Evolutionary conservation across 2,329 filamentous ascomycete species (phyloP), one percentile per base, ranked within the genome.

Genomic region (Fusarium succisae): DNA sequence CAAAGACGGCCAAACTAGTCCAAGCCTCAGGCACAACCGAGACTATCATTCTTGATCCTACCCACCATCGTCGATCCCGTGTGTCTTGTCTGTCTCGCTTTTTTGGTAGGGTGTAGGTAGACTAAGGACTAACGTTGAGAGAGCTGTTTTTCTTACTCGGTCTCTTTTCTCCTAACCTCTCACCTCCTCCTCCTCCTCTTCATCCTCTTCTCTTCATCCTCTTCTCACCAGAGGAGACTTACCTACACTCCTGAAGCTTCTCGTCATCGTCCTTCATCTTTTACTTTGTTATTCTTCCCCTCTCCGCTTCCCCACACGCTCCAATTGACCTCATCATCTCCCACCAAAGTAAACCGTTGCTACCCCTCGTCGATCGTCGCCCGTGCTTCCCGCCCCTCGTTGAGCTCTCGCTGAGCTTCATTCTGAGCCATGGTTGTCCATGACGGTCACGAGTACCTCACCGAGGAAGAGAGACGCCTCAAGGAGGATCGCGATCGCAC

Each of bases 401-500:
- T 48, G 63, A 74, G 67, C 66, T 67, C 53, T 41, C n/a, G 17
- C 45, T 28, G 43, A 69, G 63, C 62, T 56, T 59, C 44, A 38
- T 48, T 51, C 45, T 63, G 26, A 65, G 61, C 65, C 41, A 98
- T 98, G 96, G 95, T 98, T 81, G 89, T 97, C 80, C 92, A 96
- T 81, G 94, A 97, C 83, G 91, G 92, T 80, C 91, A 96, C 84
- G 93, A 96, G 81, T 95, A 94, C 83, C 89, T 96, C 81, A 95
- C 93, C 69, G 92, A 93, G 83, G 96, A 98, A 85, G 96, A 98
- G 87, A 93, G 93, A 83, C 92, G 96, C 56, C 89, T 98, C 77
- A 92, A 93, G 80, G 91, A 98, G 80, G 96, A 98, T 83, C 90
- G 91, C 68, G 90, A 96, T 74, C 92, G 92, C 73, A 89, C 85